Base-by-base conservation (phyloP, 116 monocot species). In the Trichopus zeylanicus region DNA sequence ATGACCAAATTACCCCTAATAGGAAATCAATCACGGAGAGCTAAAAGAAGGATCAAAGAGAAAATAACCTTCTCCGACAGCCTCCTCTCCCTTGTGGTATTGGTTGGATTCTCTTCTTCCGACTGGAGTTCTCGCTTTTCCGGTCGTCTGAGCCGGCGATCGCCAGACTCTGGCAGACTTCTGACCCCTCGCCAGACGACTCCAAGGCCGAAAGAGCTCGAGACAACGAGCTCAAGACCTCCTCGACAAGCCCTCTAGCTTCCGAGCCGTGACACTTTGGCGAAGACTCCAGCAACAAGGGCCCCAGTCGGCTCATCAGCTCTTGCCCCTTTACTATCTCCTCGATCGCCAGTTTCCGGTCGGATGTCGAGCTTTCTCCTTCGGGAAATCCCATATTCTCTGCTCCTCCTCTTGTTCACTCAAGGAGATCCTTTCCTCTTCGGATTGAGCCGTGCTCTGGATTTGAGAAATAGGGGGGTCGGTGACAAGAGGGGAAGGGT, bases 21-120 rank as follows among this genome's bases (percentile, higher is more conserved):
- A 5, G 3, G 11, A 6, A 5, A 26, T 5, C 24, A 24, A 51
- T 24, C 25, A 24, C 23, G 18, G 1, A 3, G 3, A 51, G 6
- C 4, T 3, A 51, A 3, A 11, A 7, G 46, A 46, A 46, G 2
- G 18, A 46, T 7, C 15, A 20, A 49, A 4, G 22, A 6, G 19
- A 0, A 4, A 19, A 11, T 11, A 19, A 65, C 71, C 57, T 63
- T 39, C 63, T 64, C 57, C 47, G 26, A 26, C 30, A 10, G 15
- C 64, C 58, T 16, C 57, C 48, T 23, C 57, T 26, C 34, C 31
- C 22, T 10, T 20, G 1, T 18, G 13, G 13, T 5, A 23, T 0
- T 11, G 34, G 6, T 19, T 11, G 32, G 1, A 22, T 21, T 48
- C 57, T 55, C 56, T 32, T 57, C 57, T 56, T 52, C 48, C 57